Base-by-base conservation (phyloP, 352 stramenopile species). In the Globisporangium abappressorium region DNA sequence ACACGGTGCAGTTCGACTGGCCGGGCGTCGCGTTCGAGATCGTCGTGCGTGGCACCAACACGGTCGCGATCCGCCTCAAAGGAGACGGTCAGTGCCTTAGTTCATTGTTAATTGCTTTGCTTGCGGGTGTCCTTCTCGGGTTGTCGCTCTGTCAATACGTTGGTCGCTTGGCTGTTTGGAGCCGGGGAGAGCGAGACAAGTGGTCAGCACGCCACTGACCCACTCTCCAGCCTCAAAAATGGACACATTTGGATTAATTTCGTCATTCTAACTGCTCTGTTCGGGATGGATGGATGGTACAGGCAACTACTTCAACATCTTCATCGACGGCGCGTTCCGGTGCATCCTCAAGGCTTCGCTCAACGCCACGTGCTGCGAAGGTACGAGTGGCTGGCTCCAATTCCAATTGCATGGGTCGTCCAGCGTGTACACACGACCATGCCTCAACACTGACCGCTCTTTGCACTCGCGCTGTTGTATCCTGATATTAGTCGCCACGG, bases 231-330 rank as follows among this genome's bases (percentile, higher is more conserved):
- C 43, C 54, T 56, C 36, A 62, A 51, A 51, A 24, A 33, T 20
- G 46, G 46, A 66, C 28, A 11, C 46, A 41, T 41, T 47, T 22
- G 22, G 6, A n/a, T 66, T 41, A 38, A 24, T 22, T 38, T 59
- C 22, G 30, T 58, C 30, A 34, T 18, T 43, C 28, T 60, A 18
- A 62, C 47, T 66, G 18, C 2, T 61, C 38, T 33, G 26, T 59
- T 26, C 8, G 33, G 38, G 26, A 9, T 41, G n/a, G 5, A 9
- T 15, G 20, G 41, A 12, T 58, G 22, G 28, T 57, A 22, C 72
- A 93, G 88, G 88, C 53, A 95, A 95, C 70, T 95, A 94, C 68
- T 95, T 95, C 58, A 95, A 95, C 56, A 79, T 94, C 41, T 95
- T 95, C 62, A 85, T 95, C 51, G 88, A 95, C 57, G 76, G 79